These are phyloP conservation scores for Zygnema cylindricum DNA, from an alignment of 139 green algal genomes.

Conservation along the genomic window DNA sequence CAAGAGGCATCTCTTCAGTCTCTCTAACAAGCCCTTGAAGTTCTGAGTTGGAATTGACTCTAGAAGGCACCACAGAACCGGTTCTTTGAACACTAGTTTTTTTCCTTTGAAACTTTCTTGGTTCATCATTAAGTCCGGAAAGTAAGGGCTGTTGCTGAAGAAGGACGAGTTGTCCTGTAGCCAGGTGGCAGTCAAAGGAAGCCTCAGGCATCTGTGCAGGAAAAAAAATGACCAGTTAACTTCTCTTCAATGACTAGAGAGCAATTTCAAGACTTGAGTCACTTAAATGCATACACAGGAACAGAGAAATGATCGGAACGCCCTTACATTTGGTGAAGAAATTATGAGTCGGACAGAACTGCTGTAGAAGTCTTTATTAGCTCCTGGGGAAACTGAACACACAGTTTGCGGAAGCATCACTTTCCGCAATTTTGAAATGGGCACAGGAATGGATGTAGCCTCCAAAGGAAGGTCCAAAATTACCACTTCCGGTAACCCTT, in stretches of 20 bases:
- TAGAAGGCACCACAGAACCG: neutral
- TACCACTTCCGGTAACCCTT: constrained; percentile 27
- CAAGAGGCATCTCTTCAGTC: neutral
- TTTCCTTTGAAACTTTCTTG: neutral
- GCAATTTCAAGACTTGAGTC: too few relatives aligned
- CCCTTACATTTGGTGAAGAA: neutral
- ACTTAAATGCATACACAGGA: too few relatives aligned
- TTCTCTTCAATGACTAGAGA: too few relatives aligned
- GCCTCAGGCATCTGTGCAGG: constrained; percentile 35
- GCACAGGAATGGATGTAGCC: neutral
- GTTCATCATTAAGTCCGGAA: neutral
- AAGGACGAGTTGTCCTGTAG: neutral
- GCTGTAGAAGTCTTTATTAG: neutral
- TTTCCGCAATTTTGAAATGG: neutral
- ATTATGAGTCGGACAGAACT: neutral
- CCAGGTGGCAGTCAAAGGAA: constrained; percentile 43
- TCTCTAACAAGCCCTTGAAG: neutral
- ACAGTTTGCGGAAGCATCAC: constrained; percentile 2
- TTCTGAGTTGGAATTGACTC: neutral
- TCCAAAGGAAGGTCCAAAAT: constrained; percentile 16
- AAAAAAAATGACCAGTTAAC: too few relatives aligned
- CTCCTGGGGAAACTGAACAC: neutral
- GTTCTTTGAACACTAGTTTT: neutral
- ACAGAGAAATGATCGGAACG: too few relatives aligned
- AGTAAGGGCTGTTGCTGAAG: constrained; percentile 38